These are phyloP conservation scores for Fistulinella cinereoalba DNA, from an alignment of 1,284 basidiomycete genomes.

Conservation along the genomic window DNA sequence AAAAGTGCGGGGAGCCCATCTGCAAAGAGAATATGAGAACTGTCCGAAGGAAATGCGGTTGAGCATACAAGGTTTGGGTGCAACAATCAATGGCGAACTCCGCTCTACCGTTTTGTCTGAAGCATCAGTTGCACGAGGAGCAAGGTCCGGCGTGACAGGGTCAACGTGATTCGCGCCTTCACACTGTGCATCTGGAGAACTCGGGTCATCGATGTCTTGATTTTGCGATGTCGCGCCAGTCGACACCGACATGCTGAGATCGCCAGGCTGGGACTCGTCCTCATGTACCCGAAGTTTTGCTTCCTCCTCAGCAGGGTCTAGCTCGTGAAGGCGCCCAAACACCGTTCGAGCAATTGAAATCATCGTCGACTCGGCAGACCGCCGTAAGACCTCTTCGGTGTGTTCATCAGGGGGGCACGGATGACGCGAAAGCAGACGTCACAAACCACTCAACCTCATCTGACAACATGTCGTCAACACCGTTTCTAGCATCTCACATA, in stretches of 20 bases:
- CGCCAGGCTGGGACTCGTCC: slow-evolving; percentile 51
- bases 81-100: slow-evolving; percentile 7
- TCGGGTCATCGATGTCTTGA: slow-evolving; percentile 4
- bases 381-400: slow-evolving; percentile 76
- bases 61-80: slow-evolving; percentile 26
- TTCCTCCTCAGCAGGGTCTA: slow-evolving; percentile 70
- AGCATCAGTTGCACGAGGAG: background rate
- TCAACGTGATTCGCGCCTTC: slow-evolving; percentile 1
- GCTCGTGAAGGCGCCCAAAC: slow-evolving; percentile 69
- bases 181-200: slow-evolving; percentile 8
- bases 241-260: slow-evolving; percentile 60
- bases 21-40: slow-evolving; percentile 22
- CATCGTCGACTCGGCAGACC: slow-evolving; percentile 95
- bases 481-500: slow-evolving; percentile 98
- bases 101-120: slow-evolving; percentile 7
- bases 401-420: slow-evolving; percentile 16
- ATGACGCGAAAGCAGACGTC: slow-evolving; percentile 2
- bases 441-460: slow-evolving; percentile 88
- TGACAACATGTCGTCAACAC: slow-evolving; percentile 97
- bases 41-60: background rate
- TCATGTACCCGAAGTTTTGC: slow-evolving; percentile 51
- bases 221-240: slow-evolving; percentile 2
- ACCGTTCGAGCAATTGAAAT: slow-evolving; percentile 81
- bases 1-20: slow-evolving; percentile 92
- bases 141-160: background rate